Percentiles rank a stretch among this genome's conserved stretches.
Evolutionary conservation across 2,329 filamentous ascomycete species (phyloP).

Genomic region (Cladosporium sp.): DNA sequence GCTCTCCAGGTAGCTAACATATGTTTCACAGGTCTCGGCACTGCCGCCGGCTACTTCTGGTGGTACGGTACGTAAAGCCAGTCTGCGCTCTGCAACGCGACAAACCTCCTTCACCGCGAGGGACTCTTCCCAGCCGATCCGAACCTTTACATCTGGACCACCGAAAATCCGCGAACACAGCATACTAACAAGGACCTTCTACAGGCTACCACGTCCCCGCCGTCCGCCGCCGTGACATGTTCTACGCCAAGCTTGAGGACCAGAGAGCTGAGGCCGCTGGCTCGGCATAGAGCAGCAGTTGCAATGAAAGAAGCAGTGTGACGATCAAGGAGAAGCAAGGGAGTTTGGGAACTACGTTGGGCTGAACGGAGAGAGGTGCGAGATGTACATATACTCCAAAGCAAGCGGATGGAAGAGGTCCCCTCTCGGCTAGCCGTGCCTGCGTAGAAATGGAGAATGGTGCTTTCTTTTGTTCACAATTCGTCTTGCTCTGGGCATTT

Average conservation of each 20-base stretch:
- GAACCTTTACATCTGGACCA: conserved; percentile 1
- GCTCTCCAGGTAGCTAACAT: conserved; percentile 19
- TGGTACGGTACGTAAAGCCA: conserved; percentile 60
- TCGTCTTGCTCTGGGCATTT: background rate
- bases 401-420: conserved; percentile 9
- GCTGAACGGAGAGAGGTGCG: background rate
- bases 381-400: conserved; percentile 19
- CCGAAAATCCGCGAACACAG: background rate
- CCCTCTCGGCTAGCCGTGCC: background rate
- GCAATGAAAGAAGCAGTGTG: background rate
- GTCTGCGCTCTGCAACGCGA: conserved; percentile 13
- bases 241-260: conserved; percentile 65
- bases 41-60: conserved; percentile 63
- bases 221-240: conserved; percentile 62
- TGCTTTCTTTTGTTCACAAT: conserved; percentile 20
- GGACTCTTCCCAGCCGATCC: background rate
- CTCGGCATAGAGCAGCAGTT: conserved; percentile 29
- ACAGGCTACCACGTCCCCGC: conserved; percentile 65
- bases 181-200: conserved; percentile 16
- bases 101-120: background rate
- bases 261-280: conserved; percentile 55
- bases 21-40: conserved; percentile 56
- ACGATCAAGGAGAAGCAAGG: background rate
- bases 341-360: background rate
- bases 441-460: conserved; percentile 14